Percentiles rank a stretch among this genome's conserved stretches.
phyloP scores from a whole-genome alignment of 805 yeast genomes.

The Scheffersomyces coipomensis region DNA sequence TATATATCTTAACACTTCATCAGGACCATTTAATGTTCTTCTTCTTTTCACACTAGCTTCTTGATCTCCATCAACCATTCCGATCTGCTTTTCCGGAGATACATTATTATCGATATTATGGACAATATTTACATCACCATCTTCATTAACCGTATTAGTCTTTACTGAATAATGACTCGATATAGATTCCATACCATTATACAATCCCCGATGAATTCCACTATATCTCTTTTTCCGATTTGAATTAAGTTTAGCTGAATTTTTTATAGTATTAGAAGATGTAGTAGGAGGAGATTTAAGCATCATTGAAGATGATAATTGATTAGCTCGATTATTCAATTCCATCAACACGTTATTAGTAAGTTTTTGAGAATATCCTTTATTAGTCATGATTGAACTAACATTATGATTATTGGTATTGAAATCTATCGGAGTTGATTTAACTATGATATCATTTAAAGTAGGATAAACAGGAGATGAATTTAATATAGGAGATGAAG shows the following conservation, averaged over 20 bases:
- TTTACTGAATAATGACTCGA: conserved; percentile 45
- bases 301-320: conserved; percentile 25
- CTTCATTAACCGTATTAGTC: conserved; percentile 9
- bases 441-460: conserved; percentile 7
- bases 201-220: conserved; percentile 32
- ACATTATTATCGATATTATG: too few relatives aligned
- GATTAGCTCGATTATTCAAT: conserved; percentile 39
- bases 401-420: conserved; percentile 6
- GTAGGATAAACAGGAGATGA: conserved; percentile 7
- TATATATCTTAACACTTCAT: conserved; percentile 21
- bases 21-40: conserved; percentile 42
- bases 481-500: neutral
- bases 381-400: conserved; percentile 32
- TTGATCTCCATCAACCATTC: neutral
- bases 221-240: conserved; percentile 26
- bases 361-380: conserved; percentile 48
- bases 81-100: too few relatives aligned
- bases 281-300: conserved; percentile 2
- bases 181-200: conserved; percentile 49
- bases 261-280: conserved; percentile 11
- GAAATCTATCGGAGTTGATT: neutral
- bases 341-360: conserved; percentile 46
- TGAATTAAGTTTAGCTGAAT: conserved; percentile 4
- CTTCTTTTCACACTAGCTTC: conserved; percentile 27
- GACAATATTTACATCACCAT: too few relatives aligned